Base-by-base conservation (phyloP, 2,329 filamentous ascomycete species). In the Ambrosiella cleistominuta region DNA sequence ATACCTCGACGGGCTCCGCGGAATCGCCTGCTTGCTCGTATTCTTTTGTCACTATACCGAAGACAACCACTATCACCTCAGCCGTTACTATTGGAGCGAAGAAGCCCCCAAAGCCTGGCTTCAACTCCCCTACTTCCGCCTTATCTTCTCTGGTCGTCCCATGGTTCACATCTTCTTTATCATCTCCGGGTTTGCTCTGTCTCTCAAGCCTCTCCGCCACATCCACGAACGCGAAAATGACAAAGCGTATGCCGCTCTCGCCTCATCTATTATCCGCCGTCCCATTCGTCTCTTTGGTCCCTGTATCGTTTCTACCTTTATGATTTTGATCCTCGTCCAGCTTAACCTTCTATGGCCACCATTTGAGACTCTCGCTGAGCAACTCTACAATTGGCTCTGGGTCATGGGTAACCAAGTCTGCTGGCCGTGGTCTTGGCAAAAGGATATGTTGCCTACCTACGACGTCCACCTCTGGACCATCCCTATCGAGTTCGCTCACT, bases 391-490 rank as follows among this genome's bases (percentile, higher is more conserved):
- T 60, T 80, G 76, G 77, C 62, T 63, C 35, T 65, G 66, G 63
- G 70, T 73, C 3, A 17, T 51, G 3, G 44, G 57, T 36, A 54
- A 60, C 57, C 56, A 58, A 60, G 60, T 60, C 56, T 63, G 57
- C 58, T 64, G 57, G 61, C 65, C 55, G 60, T 64, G 62, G 61
- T 62, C 60, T 39, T 61, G 59, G 59, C 36, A 57, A 7, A 58
- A 57, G 19, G 56, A 61, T 45, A 61, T 55, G 56, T 27, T 58
- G n/a, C 56, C 56, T 19, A 54, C 42, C 6, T 79, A 80, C 63
- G 77, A 81, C 63, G 71, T 77, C 35, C 79, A 82, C 61, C 67
- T 82, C 27, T 82, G 79, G 79, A 82, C 80, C 4, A 81, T 82
- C 49, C 79, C 79, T 2, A 73, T 80, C 52, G 79, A 82, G 65